Conservation (phyloP, 345 rosid species). For the Eutrema japonicum region DNA sequence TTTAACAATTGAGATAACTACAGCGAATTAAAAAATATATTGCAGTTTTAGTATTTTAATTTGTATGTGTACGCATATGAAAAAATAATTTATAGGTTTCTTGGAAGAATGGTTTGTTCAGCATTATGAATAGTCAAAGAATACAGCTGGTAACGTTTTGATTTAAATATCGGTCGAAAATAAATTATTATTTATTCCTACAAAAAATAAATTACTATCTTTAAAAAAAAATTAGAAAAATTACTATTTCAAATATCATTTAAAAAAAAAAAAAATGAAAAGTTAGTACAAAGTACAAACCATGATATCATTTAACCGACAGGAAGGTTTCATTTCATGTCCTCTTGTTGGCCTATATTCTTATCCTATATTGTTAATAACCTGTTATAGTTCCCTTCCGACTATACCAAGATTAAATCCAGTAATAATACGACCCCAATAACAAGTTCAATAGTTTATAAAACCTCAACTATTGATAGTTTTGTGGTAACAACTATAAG, state of each 20-base stretch:
- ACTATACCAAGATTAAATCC: background rate
- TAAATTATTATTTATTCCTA: background rate
- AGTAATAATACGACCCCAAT: too few relatives aligned
- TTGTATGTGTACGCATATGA: background rate
- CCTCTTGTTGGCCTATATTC: background rate
- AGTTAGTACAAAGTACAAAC: background rate
- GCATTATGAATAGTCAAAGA: slow-evolving; percentile 7
- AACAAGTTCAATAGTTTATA: background rate
- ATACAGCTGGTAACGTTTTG: slow-evolving; percentile 11
- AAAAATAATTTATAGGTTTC: background rate
- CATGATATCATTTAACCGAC: background rate
- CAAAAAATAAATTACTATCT: too few relatives aligned
- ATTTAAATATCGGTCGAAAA: background rate
- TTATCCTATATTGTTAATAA: background rate
- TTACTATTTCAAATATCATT: background rate
- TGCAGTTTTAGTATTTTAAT: background rate
- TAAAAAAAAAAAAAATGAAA: background rate
- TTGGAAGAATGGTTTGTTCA: background rate
- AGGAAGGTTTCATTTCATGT: background rate
- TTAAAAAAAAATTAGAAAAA: too few relatives aligned
- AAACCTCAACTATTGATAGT: background rate
- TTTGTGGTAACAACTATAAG: background rate
- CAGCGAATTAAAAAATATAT: background rate
- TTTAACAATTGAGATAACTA: background rate
- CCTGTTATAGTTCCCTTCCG: too few relatives aligned